These are phyloP conservation scores for Elsinoe ampelina DNA, from an alignment of 2,329 filamentous ascomycete genomes.

Conservation along the genomic window DNA sequence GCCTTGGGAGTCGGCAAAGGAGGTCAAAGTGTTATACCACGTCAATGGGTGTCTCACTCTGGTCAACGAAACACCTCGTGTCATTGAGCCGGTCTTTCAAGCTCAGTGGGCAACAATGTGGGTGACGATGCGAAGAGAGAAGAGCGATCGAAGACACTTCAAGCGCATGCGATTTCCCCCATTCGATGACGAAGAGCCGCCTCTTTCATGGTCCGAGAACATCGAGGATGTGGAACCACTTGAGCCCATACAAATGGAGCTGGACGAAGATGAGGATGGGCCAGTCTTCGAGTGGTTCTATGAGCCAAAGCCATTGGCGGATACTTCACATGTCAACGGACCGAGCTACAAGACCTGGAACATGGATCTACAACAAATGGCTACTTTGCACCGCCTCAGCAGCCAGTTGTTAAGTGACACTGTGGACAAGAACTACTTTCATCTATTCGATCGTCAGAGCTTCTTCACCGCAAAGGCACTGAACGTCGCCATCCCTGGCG, in stretches of 20 bases:
- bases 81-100: conserved; percentile 96
- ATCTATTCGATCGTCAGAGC: conserved; percentile 91
- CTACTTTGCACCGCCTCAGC: conserved; percentile 83
- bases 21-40: conserved; percentile 97
- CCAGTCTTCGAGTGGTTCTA: conserved; percentile 97
- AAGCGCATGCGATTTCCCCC: conserved; percentile 98
- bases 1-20: conserved; percentile 94
- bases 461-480: conserved; percentile 94
- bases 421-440: conserved; percentile 93
- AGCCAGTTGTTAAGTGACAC: conserved; percentile 84
- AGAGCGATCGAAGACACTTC: conserved; percentile 90
- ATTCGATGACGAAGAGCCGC: conserved; percentile 97
- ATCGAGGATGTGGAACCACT: conserved; percentile 96
- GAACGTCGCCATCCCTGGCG: conserved; percentile 95
- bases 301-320: conserved; percentile 79
- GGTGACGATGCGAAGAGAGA: conserved; percentile 96
- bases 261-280: conserved; percentile 86
- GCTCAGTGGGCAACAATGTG: conserved; percentile 99
- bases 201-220: conserved; percentile 95
- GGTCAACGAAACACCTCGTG: conserved; percentile 91
- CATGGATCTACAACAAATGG: conserved; percentile 87
- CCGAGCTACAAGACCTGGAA: conserved; percentile 98
- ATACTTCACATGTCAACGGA: conserved; percentile 89
- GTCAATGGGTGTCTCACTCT: conserved; percentile 95
- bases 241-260: conserved; percentile 96